Conservation (phyloP, 768 basidiomycete genomes). For the Naganishia kalamii region DNA sequence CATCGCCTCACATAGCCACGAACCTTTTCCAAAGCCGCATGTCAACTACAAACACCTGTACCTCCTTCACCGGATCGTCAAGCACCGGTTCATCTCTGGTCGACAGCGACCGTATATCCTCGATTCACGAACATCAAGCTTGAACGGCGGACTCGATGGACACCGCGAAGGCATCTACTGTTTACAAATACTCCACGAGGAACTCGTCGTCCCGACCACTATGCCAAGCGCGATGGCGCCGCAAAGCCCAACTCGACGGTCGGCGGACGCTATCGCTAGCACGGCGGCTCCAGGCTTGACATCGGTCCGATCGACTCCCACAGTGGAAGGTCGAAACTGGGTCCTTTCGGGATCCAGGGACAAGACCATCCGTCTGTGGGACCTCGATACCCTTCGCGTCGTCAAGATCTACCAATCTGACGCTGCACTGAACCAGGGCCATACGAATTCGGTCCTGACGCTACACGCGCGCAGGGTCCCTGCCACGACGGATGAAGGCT, state of each 20-base stretch:
- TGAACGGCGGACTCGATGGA: conserved; percentile 39
- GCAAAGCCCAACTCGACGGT: conserved; percentile 13
- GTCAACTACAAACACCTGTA: conserved; percentile 42
- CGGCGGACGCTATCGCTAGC: neutral
- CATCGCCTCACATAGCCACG: conserved; percentile 30
- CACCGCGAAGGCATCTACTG: conserved; percentile 42
- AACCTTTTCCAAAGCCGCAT: conserved; percentile 31
- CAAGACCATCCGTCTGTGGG: conserved; percentile 39
- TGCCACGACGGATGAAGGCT: neutral
- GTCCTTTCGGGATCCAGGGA: conserved; percentile 43
- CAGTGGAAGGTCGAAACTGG: conserved; percentile 35
- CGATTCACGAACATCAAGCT: conserved; percentile 34
- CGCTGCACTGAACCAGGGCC: conserved; percentile 25
- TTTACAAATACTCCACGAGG: conserved; percentile 33
- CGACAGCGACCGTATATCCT: conserved; percentile 23
- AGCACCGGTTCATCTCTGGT: conserved; percentile 20
- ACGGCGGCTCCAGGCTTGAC: neutral
- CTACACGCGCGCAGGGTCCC: neutral
- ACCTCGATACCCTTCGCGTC: conserved; percentile 28
- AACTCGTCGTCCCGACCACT: conserved; percentile 27
- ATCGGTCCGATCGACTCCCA: neutral
- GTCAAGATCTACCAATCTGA: conserved; percentile 38
- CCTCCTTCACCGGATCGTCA: conserved; percentile 31
- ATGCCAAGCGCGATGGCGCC: neutral
- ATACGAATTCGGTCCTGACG: conserved; percentile 38